Evolutionary conservation across 192 early-diverging fungal genomes (phyloP).

Genomic region (Gaertneriomyces semiglobifer): DNA sequence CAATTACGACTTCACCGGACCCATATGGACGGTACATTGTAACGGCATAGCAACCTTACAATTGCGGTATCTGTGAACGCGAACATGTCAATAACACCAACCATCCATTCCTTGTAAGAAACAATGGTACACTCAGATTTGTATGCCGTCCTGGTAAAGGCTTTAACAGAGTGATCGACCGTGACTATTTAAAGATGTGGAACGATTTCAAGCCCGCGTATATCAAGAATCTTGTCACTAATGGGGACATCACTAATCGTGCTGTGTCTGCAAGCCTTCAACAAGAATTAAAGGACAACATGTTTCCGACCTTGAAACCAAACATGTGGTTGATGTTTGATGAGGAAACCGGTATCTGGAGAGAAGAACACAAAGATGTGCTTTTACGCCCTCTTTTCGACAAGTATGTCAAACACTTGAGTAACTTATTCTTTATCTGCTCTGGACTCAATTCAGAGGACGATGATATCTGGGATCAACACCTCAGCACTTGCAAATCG

Average conservation of each 20-base stretch:
- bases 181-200: slow-evolving; percentile 10
- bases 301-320: neutral
- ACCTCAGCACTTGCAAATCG: neutral
- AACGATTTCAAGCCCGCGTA: neutral
- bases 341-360: neutral
- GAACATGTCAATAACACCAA: too few relatives aligned
- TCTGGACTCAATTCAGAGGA: neutral
- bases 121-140: neutral
- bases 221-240: neutral
- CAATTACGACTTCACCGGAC: too few relatives aligned
- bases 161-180: neutral
- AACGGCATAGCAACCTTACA: too few relatives aligned
- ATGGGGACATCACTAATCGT: slow-evolving; percentile 1
- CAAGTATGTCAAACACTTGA: neutral
- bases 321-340: slow-evolving; percentile 5
- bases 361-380: slow-evolving; percentile 1
- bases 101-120: slow-evolving; percentile 1
- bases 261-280: slow-evolving; percentile 3
- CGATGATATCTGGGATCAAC: neutral
- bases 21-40: too few relatives aligned
- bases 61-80: too few relatives aligned
- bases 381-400: neutral
- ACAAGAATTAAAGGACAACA: neutral
- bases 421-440: neutral
- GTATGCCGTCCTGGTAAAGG: slow-evolving; percentile 8